A percentile compares a stretch with the other conserved stretches of the same genome.
phyloP scores from a whole-genome alignment of 768 basidiomycete genomes.

The Aureoboletus auriporus region DNA sequence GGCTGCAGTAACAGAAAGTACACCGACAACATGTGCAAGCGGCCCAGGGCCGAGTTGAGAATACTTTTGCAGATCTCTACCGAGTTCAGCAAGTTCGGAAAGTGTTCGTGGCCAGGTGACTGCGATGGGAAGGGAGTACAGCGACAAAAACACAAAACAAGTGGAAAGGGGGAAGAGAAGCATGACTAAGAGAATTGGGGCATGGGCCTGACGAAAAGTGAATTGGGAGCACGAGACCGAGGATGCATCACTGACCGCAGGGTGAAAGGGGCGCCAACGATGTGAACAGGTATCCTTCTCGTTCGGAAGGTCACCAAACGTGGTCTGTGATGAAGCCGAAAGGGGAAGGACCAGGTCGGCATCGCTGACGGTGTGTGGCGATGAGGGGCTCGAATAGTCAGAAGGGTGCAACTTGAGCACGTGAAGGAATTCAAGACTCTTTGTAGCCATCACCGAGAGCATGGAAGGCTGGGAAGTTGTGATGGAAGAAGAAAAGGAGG shows the following conservation, averaged over 20 bases:
- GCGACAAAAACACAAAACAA: slow-evolving; percentile 39
- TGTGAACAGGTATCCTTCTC: slow-evolving; percentile 34
- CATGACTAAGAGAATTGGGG: slow-evolving; percentile 66
- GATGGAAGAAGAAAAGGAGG: slow-evolving; percentile 10
- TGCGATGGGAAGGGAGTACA: slow-evolving; percentile 63
- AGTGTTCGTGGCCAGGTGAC: slow-evolving; percentile 74
- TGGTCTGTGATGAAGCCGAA: slow-evolving; percentile 45
- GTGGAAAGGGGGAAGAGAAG: slow-evolving; percentile 72
- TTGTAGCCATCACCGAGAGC: slow-evolving; percentile 47
- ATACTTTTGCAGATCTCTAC: slow-evolving; percentile 73
- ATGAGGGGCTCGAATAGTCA: slow-evolving; percentile 44
- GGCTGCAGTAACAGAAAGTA: slow-evolving; percentile 77
- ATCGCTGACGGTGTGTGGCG: slow-evolving; percentile 34
- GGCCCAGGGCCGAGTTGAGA: slow-evolving; percentile 64
- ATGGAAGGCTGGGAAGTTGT: slow-evolving; percentile 37
- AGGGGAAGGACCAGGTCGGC: slow-evolving; percentile 52
- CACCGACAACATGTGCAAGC: slow-evolving; percentile 73
- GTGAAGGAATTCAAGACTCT: slow-evolving; percentile 52
- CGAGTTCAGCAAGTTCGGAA: slow-evolving; percentile 70
- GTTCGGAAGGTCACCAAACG: slow-evolving; percentile 42
- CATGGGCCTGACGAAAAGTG: slow-evolving; percentile 38
- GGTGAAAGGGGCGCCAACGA: slow-evolving; percentile 29
- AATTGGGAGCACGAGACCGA: slow-evolving; percentile 5
- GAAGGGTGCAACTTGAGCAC: slow-evolving; percentile 36
- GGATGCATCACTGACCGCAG: slow-evolving; percentile 30